Evolutionary conservation across 257 asterid genomes (phyloP).

Genomic region (Ehretia macrophylla): DNA sequence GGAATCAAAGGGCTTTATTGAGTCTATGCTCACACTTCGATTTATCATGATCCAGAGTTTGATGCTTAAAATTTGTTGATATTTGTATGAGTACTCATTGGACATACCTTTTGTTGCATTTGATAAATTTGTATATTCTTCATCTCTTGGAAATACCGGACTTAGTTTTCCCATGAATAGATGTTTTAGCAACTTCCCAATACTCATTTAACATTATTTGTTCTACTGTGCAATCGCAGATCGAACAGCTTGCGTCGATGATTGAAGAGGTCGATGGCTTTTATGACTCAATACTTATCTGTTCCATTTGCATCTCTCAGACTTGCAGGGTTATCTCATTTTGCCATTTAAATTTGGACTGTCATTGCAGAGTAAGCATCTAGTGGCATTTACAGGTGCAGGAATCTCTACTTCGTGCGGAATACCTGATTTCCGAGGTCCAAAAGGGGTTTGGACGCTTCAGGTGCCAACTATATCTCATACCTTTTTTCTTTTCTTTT

Average conservation of each 20-base stretch:
- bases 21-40: too few species aligned
- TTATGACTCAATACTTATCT: slow-evolving; percentile 6
- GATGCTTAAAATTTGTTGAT: too few species aligned
- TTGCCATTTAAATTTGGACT: background rate
- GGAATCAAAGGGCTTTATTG: too few species aligned
- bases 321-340: slow-evolving; percentile 10
- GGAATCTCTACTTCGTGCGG: slow-evolving; percentile 98
- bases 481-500: background rate
- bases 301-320: slow-evolving; percentile 20
- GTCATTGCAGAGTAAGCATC: slow-evolving; percentile 79
- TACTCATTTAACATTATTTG: background rate
- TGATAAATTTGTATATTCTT: background rate
- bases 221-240: slow-evolving; percentile 42
- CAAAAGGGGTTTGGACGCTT: slow-evolving; percentile 97
- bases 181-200: background rate
- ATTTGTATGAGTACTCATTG: too few species aligned
- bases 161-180: background rate
- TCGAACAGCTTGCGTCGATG: slow-evolving; percentile 65
- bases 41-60: too few species aligned
- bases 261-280: slow-evolving; percentile 57
- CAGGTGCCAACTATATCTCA: slow-evolving; percentile 44
- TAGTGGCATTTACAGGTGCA: slow-evolving; percentile 97
- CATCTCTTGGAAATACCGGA: background rate
- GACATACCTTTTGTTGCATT: too few species aligned
- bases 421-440: slow-evolving; percentile 99